These are phyloP conservation scores for Botryotinia convoluta DNA, from an alignment of 2,329 filamentous ascomycete species.

Conservation along the genomic window DNA sequence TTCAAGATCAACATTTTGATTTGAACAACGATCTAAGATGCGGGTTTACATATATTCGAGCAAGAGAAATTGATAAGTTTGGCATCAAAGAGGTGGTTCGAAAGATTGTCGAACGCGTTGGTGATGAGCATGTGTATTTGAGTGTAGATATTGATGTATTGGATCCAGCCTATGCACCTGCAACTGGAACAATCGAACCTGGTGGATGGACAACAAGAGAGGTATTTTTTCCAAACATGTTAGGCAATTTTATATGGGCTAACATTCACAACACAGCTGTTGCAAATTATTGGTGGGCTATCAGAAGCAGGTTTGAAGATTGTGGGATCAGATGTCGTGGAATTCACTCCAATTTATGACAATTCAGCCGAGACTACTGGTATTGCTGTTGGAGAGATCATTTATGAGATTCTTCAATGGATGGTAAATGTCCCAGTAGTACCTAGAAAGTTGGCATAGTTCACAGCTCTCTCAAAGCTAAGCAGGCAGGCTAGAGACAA, in stretches of 20 bases:
- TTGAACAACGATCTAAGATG: conserved; percentile 36
- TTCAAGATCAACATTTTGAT: conserved; percentile 34
- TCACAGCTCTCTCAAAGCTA: background rate
- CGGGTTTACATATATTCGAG: conserved; percentile 35
- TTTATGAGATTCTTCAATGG: conserved; percentile 38
- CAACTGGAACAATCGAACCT: conserved; percentile 38
- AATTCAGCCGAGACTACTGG: conserved; percentile 37
- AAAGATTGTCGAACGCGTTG: conserved; percentile 34
- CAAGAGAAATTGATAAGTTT: conserved; percentile 33
- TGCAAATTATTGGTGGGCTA: conserved; percentile 35
- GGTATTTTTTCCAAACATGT: conserved; percentile 16
- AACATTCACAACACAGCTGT: conserved; percentile 24
- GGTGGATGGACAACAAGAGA: conserved; percentile 39
- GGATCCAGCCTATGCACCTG: conserved; percentile 37
- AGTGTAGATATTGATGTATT: conserved; percentile 38
- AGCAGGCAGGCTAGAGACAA: background rate
- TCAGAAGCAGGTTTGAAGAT: conserved; percentile 36
- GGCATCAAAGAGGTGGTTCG: conserved; percentile 32
- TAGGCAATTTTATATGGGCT: background rate
- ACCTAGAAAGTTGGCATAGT: background rate
- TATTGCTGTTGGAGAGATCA: conserved; percentile 33
- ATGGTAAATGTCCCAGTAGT: conserved; percentile 35
- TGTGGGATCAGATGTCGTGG: conserved; percentile 37
- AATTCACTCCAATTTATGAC: conserved; percentile 38
- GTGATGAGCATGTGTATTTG: conserved; percentile 35